Evolutionary conservation across 2,329 filamentous ascomycete genomes (phyloP), one percentile per base, ranked within the genome.

Genomic region (Sphaerulina vaccinii): DNA sequence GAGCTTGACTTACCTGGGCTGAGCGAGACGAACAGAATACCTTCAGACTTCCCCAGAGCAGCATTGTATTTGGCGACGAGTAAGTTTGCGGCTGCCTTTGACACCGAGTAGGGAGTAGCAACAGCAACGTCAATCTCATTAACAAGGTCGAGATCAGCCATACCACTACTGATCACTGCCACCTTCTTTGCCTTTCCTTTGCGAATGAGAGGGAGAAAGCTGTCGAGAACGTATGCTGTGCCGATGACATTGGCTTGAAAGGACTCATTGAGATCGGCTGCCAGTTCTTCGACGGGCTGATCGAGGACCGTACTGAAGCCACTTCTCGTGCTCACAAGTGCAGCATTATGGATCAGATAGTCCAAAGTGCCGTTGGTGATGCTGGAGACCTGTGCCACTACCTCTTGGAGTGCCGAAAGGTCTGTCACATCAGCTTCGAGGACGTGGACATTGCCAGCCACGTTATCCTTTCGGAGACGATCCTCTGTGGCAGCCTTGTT

Each of bases 351-450:
- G 48, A 68, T 65, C 4, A 68, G 42, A 22, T 60, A 39, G 40
- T 70, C 68, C 2, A 71, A 55, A 22, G 23, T 51, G 6, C 61
- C 61, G 10, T 56, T 56, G 11, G 47, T 65, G 29, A 65, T 55
- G 9, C 59, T 60, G 7, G 61, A 42, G 4, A 51, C 49, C 27
- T 64, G 55, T 1, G 46, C 36, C 6, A 55, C 62, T 24, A 62
- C 64, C 41, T 38, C 24, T 65, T 75, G 68, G 11, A 80, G 62
- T 1, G 68, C 62, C 3, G 65, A 61, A 42, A 70, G 66, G 53
- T 74, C 65, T 8, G 65, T 67, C 29, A 80, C 58, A 50, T 81
- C 76, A 13, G 64, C 78, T 16, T 74, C 55, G 16, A 81, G 19
- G 52, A 80, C 67, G 51, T 73, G 70, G 40, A 81, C 64, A 41